Base-by-base conservation (phyloP, 2,329 filamentous ascomycete genomes). In the Blastomyces parvus region DNA sequence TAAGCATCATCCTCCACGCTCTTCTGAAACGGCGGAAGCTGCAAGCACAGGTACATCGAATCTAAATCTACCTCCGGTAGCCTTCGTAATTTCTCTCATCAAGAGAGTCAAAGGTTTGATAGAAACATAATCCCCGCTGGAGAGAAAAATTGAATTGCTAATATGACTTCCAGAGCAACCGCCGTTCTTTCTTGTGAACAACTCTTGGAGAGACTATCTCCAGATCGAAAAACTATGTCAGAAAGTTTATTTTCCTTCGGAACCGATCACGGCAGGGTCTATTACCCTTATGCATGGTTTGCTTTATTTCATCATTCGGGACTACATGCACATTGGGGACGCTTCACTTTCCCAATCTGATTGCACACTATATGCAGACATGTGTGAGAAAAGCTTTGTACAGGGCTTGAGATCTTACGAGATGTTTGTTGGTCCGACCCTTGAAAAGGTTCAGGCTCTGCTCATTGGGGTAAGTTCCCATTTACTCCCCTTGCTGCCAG, bases 401-500 rank as follows among this genome's bases (percentile, higher is more conserved):
- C 73, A 70, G 2, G 76, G 75, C 2, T 69, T 79, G 44, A 74
- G 74, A 19, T 74, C 81, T 67, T 74, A 86, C 60, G 81, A 81
- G 11, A 74, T 87, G 36, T 77, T 86, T 66, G 74, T 86, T 68
- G 81, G 83, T 0, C 77, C 82, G 27, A 82, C 77, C 38, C 71
- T 79, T 44, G 79, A 82, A 75, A 86, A 81, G 44, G 79, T 87
- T 25, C 81, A 85, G 66, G 83, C 85, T 17, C 74, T 88, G 2
- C 68, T 83, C 19, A 73, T 87, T 7, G 84, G 82, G 0, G 84
- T 85, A 72, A 13, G 50, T 36, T 67, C n/a, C 25, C 36, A 17
- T 56, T 44, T 22, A 38, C 38, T 1, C 22, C 14, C 14, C 9
- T 38, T 38, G 36, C 36, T 46, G 8, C 8, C 22, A 3, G 5